These are phyloP conservation scores for Thraustochytrium striatum DNA, from an alignment of 352 stramenopile genomes.

Conservation along the genomic window DNA sequence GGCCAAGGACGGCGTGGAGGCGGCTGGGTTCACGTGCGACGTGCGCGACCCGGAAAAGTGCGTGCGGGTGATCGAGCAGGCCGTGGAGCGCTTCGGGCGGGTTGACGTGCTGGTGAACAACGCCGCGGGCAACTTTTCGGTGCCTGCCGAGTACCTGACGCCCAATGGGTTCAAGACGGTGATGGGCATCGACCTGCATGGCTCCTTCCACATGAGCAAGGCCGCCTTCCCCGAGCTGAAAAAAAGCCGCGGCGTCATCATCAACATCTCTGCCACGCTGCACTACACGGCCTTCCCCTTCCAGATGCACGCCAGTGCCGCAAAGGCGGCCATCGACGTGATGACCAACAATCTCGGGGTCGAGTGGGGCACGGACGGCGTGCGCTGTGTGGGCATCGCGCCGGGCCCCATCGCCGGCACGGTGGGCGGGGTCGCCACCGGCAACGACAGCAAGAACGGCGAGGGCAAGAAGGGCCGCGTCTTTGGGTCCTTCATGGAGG, in stretches of 20 bases:
- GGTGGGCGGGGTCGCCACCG: too few relatives aligned
- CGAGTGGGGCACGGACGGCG: slow-evolving; percentile 51
- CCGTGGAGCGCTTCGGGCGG: slow-evolving; percentile 66
- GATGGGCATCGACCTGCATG: slow-evolving; percentile 62
- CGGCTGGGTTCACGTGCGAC: slow-evolving; percentile 46
- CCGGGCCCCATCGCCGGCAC: slow-evolving; percentile 51
- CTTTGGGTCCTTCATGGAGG: slow-evolving; percentile 29
- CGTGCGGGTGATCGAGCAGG: slow-evolving; percentile 65
- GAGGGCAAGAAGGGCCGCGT: slow-evolving; percentile 32
- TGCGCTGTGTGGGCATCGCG: slow-evolving; percentile 43
- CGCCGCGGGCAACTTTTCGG: slow-evolving; percentile 51
- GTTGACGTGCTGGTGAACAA: slow-evolving; percentile 56
- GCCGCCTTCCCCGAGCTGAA: slow-evolving; percentile 71
- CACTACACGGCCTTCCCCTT: slow-evolving; percentile 50
- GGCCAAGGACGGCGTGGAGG: background rate
- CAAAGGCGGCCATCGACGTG: slow-evolving; percentile 50
- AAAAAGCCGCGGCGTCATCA: slow-evolving; percentile 58
- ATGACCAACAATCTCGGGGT: slow-evolving; percentile 33
- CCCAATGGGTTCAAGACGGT: slow-evolving; percentile 46
- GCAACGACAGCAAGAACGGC: too few relatives aligned
- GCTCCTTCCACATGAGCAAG: slow-evolving; percentile 72
- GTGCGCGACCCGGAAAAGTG: slow-evolving; percentile 44
- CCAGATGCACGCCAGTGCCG: slow-evolving; percentile 38
- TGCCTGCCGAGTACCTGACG: slow-evolving; percentile 65
- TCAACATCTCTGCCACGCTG: slow-evolving; percentile 52